Percentiles rank a stretch among this genome's conserved stretches.
Conservation (phyloP, 2,329 filamentous ascomycete genomes). For the Chaetomiaceae sp. region DNA sequence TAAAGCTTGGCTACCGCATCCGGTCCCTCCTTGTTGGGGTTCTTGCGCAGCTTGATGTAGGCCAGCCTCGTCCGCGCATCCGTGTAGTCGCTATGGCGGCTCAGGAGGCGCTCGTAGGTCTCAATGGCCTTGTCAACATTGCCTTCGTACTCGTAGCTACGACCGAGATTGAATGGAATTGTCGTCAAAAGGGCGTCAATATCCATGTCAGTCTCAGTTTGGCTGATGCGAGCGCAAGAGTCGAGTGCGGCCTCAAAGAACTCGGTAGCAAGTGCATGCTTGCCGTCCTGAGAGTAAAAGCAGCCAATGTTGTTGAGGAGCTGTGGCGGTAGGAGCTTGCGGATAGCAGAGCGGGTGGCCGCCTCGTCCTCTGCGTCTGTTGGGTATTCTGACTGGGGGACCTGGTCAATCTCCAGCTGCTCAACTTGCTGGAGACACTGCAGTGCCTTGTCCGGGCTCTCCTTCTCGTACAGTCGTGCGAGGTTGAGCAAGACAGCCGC, state of each 20-base stretch:
- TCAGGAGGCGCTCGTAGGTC: slow-evolving; percentile 81
- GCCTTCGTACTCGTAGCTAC: slow-evolving; percentile 84
- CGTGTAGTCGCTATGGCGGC: slow-evolving; percentile 84
- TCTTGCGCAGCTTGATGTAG: slow-evolving; percentile 79
- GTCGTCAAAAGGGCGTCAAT: slow-evolving; percentile 90
- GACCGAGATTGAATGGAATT: slow-evolving; percentile 92
- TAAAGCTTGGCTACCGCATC: slow-evolving; percentile 83
- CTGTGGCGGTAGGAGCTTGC: slow-evolving; percentile 80
- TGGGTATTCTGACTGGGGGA: slow-evolving; percentile 65
- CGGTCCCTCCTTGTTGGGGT: slow-evolving; percentile 79
- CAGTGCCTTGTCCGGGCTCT: slow-evolving; percentile 83
- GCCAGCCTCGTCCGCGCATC: slow-evolving; percentile 85
- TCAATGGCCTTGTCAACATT: slow-evolving; percentile 78
- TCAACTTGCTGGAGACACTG: slow-evolving; percentile 91
- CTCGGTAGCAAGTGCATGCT: slow-evolving; percentile 72
- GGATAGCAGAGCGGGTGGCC: slow-evolving; percentile 56
- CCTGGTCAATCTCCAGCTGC: slow-evolving; percentile 77
- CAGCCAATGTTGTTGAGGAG: slow-evolving; percentile 96
- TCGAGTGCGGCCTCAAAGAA: slow-evolving; percentile 90
- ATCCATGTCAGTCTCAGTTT: slow-evolving; percentile 68
- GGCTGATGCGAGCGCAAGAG: slow-evolving; percentile 78
- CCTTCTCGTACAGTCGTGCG: slow-evolving; percentile 81
- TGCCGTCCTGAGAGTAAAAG: slow-evolving; percentile 86
- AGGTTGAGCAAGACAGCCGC: slow-evolving; percentile 86
- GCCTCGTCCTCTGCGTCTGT: slow-evolving; percentile 56